Percentiles rank a stretch among this genome's conserved stretches.
Evolutionary conservation across 352 stramenopile genomes (phyloP).

Genomic region (Pythium sp.): DNA sequence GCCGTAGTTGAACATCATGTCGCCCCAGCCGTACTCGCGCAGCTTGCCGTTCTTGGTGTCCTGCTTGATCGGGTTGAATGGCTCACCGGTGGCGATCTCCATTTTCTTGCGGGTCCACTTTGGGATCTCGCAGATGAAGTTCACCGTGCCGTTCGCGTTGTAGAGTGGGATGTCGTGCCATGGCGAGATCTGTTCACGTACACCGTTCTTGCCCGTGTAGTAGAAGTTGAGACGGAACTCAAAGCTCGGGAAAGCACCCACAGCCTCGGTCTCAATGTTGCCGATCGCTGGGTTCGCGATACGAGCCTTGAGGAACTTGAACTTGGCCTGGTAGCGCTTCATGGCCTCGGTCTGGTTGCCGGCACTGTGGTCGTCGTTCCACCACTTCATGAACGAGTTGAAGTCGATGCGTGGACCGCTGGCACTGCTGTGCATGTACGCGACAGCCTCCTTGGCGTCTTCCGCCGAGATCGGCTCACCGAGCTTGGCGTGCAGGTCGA

Average conservation of each 20-base stretch:
- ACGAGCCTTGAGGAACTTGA: constrained; percentile 88
- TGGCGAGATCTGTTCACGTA: constrained; percentile 90
- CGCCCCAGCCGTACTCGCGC: constrained; percentile 95
- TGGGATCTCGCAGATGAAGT: constrained; percentile 97
- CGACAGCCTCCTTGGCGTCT: constrained; percentile 68
- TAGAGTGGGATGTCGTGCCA: constrained; percentile 98
- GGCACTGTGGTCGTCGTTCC: constrained; percentile 79
- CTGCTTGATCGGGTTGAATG: constrained; percentile 98
- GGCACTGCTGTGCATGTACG: constrained; percentile 57
- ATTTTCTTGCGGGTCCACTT: constrained; percentile 99
- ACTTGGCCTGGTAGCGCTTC: constrained; percentile 83
- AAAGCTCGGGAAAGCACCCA: constrained; percentile 84
- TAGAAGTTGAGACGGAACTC: constrained; percentile 91
- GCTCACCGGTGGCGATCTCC: constrained; percentile 96
- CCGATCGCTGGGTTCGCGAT: constrained; percentile 82
- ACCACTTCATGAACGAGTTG: constrained; percentile 88
- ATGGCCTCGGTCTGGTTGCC: constrained; percentile 75
- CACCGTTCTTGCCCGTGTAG: constrained; percentile 68
- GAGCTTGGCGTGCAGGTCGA: constrained; percentile 80
- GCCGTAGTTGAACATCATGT: constrained; percentile 99
- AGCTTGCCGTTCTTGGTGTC: constrained; percentile 98
- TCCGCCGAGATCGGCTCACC: constrained; percentile 77
- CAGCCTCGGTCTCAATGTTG: constrained; percentile 71
- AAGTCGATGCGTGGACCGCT: constrained; percentile 75
- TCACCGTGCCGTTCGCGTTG: constrained; percentile 83